Percentiles rank a stretch among this genome's conserved stretches.
These are phyloP conservation scores for Bonia amplexicaulis DNA, from an alignment of 176 grass and related monocot species.

Conservation along the genomic window DNA sequence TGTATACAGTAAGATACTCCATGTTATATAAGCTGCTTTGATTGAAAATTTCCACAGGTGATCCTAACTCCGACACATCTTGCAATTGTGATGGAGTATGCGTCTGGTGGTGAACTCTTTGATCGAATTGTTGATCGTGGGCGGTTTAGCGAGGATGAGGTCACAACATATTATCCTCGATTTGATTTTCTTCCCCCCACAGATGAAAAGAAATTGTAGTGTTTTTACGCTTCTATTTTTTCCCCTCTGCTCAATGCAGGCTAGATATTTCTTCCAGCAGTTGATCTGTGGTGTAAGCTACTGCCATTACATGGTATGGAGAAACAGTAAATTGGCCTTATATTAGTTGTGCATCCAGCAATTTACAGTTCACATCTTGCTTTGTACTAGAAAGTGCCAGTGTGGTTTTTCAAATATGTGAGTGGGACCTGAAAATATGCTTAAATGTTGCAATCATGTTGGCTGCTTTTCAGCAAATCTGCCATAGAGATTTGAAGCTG, in stretches of 20 bases:
- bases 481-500: slow-evolving; percentile 83
- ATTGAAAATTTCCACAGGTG: slow-evolving; percentile 36
- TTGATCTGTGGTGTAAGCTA: slow-evolving; percentile 73
- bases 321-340: slow-evolving; percentile 16
- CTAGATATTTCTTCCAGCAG: slow-evolving; percentile 88
- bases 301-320: slow-evolving; percentile 66
- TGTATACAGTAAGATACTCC: background rate
- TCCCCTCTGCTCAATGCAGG: slow-evolving; percentile 26
- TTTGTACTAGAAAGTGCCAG: slow-evolving; percentile 20
- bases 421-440: slow-evolving; percentile 34
- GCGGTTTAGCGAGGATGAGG: slow-evolving; percentile 74
- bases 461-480: slow-evolving; percentile 67
- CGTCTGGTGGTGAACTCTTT: slow-evolving; percentile 64
- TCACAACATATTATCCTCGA: background rate
- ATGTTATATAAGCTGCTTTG: slow-evolving; percentile 15
- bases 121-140: slow-evolving; percentile 54
- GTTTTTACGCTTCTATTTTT: background rate
- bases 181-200: background rate
- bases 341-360: background rate
- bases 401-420: slow-evolving; percentile 32
- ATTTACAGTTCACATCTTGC: slow-evolving; percentile 25
- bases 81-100: slow-evolving; percentile 83
- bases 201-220: background rate
- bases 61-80: slow-evolving; percentile 63
- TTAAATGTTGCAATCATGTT: slow-evolving; percentile 29